Evolutionary conservation across 805 yeast genomes (phyloP), one percentile per base, ranked within the genome.

Genomic region (Starmerella floricola): DNA sequence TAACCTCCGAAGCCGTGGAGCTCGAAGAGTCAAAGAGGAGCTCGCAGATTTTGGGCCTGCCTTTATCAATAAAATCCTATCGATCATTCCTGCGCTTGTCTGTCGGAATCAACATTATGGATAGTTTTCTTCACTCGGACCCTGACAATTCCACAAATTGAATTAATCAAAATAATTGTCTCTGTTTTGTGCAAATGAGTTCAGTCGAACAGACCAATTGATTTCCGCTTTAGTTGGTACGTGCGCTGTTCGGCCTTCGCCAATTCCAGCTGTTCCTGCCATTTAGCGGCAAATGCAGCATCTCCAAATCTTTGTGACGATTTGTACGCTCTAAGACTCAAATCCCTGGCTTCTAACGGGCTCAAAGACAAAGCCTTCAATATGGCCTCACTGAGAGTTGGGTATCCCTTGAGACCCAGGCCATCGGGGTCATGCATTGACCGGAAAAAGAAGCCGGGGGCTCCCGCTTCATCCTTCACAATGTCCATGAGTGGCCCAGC

Each of bases 401-500:
- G 72, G 55, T 61, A 72, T n/a, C 55, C 57, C 34, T 48, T 56
- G 18, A 34, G 39, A 12, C 42, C 50, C 26, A 45, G 44, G 46
- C 20, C 49, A 58, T 83, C 95, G 1, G 94, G 93, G 56, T 87
- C 96, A 6, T 60, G 59, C 11, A 62, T 60, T 49, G 79, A 74
- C 47, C 71, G 74, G 65, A 88, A 91, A 59, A 86, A 80, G 54
- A 81, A 79, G 0, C 97, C 97, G 0, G 84, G 72, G 12, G 69
- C 66, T 19, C 62, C 57, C 57, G 63, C 61, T n/a, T 57, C 60
- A 18, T 56, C 62, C 12, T 74, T 72, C 11, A 83, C 91, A 46
- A 91, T 91, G 60, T 91, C 99, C 42, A 78, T 64, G 32, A 73
- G 68, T 8, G 99, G 99, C 1, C 99, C 99, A 0, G 95, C 98